phyloP scores from a whole-genome alignment of 2,329 filamentous ascomycete genomes.

The Macrophomina pseudophaseolina region DNA sequence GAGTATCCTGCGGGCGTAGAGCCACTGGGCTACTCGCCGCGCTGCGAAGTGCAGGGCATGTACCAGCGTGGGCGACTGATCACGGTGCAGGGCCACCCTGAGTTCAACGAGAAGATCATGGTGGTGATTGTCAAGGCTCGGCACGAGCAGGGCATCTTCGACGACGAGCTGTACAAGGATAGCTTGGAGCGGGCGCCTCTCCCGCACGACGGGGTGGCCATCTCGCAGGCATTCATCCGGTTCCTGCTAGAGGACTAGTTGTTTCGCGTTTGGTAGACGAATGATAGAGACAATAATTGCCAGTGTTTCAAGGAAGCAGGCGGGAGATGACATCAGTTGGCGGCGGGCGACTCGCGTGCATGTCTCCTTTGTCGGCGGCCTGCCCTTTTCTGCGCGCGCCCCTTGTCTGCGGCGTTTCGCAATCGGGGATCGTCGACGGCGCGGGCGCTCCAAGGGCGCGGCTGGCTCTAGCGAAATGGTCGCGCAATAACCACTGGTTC shows the following conservation, averaged over 20 bases:
- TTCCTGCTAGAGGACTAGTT: constrained; percentile 68
- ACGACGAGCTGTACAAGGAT: constrained; percentile 70
- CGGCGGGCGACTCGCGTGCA: neutral
- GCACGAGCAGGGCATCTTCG: constrained; percentile 70
- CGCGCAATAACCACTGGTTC: neutral
- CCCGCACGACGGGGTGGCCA: constrained; percentile 78
- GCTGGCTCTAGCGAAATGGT: neutral
- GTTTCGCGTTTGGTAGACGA: constrained; percentile 10
- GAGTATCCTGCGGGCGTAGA: constrained; percentile 66
- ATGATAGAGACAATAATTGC: constrained; percentile 9
- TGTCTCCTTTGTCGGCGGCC: constrained; percentile 14
- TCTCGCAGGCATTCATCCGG: constrained; percentile 74
- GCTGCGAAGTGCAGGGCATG: constrained; percentile 80
- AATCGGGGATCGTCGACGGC: constrained; percentile 9
- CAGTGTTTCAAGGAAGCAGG: constrained; percentile 14
- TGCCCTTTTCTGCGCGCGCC: constrained; percentile 7
- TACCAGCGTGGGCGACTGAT: constrained; percentile 70
- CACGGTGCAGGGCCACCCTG: constrained; percentile 84
- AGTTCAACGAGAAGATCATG: constrained; percentile 77
- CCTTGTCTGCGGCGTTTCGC: constrained; percentile 21
- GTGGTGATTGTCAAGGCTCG: constrained; percentile 69
- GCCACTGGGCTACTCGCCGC: constrained; percentile 66
- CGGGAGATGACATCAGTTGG: constrained; percentile 16
- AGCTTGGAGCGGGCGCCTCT: constrained; percentile 68
- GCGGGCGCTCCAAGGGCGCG: neutral